Base-by-base conservation (phyloP, 768 basidiomycete genomes). In the Hysterangium stoloniferum region DNA sequence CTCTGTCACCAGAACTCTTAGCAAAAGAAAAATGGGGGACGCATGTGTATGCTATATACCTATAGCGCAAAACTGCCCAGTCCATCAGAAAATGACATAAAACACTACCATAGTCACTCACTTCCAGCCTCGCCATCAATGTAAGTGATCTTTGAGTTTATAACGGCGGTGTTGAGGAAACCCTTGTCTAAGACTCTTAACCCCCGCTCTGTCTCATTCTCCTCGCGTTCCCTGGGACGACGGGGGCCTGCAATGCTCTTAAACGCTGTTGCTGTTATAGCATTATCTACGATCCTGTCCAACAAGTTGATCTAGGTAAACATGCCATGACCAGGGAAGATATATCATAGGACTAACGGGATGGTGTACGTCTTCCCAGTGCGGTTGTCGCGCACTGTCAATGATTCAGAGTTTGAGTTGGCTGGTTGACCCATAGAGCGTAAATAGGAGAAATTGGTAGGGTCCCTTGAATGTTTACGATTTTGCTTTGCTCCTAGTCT, bases 51-150 rank as follows among this genome's bases (percentile, higher is more conserved):
- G 27, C 11, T 11, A 54, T 56, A 32, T 53, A 84, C 86, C 86
- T 78, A 66, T 89, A 90, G 40, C 86, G 80, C 53, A 89, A 64
- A 44, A 89, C 77, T 72, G 52, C 13, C 45, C 5, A 27, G 13
- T 22, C 28, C 13, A 38, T 17, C 33, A 4, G 38, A 27, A 19
- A 28, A 27, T 44, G 13, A 52, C 38, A 22, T 11, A 12, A n/a
- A 45, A 41, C 34, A 51, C 35, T 17, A 28, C 43, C 36, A 49
- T 28, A 37, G 46, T 25, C 6, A 48, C 62, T n/a, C 34, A 84
- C 84, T 70, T 67, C 88, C 90, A 33, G 77, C 83, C 17, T 92
- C 87, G 41, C 92, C 92, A 61, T 95, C 91, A 56, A 95, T 95
- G 57, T 82, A 94, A 0, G 91, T 93, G 58, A 95, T 93, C 59